Evolutionary conservation across 176 grass and related monocot species (phyloP).

Genomic region (Ensete glaucum): DNA sequence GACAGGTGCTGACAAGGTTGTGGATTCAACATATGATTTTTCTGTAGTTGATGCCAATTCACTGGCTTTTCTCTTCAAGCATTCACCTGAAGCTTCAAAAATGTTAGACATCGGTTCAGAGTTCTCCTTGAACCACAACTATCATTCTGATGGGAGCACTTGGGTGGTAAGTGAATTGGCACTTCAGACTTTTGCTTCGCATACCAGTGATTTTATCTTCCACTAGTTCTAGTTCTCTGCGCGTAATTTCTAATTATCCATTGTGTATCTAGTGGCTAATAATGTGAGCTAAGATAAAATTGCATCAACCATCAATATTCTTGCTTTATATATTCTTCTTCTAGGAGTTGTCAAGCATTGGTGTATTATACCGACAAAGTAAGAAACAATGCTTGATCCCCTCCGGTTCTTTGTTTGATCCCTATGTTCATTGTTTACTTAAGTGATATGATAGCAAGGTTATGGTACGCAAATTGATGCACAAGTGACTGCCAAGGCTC

Average conservation of each 20-base stretch:
- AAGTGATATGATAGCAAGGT: no score
- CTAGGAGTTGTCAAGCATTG: no score
- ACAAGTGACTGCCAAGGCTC: no score
- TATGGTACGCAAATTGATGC: no score
- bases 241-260: no score
- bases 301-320: neutral
- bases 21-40: conserved; percentile 80
- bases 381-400: no score
- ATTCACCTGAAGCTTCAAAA: conserved; percentile 66
- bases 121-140: conserved; percentile 66
- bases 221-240: neutral
- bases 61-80: conserved; percentile 77
- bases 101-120: conserved; percentile 61
- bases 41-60: conserved; percentile 87
- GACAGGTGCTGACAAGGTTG: conserved; percentile 53
- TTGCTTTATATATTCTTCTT: no score
- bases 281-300: neutral
- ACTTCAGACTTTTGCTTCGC: neutral
- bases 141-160: conserved; percentile 56
- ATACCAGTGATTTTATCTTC: neutral
- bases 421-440: no score
- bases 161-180: conserved; percentile 68
- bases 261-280: no score
- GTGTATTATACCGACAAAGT: no score
- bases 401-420: no score